These are phyloP conservation scores for Chrysopogon serrulatus DNA, from an alignment of 176 grass and related monocot species.

Conservation along the genomic window DNA sequence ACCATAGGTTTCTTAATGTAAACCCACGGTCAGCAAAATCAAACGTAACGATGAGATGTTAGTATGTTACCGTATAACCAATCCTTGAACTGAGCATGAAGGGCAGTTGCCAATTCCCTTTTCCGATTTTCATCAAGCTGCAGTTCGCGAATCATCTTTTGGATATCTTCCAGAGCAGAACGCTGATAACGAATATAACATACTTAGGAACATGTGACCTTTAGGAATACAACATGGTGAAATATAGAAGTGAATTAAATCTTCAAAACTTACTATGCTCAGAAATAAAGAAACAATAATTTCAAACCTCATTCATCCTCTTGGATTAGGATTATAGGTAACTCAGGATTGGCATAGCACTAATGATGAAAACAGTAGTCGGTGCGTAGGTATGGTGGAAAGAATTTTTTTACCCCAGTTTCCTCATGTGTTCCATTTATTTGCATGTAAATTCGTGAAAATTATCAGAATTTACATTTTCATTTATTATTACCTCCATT, in stretches of 20 bases:
- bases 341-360: neutral
- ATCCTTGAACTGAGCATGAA: slow-evolving; percentile 93
- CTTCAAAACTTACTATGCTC: neutral
- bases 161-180: slow-evolving; percentile 64
- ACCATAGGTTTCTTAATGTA: neutral
- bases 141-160: slow-evolving; percentile 66
- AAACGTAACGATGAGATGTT: slow-evolving; percentile 16
- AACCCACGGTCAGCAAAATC: neutral
- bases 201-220: neutral
- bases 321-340: neutral
- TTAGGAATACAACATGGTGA: neutral
- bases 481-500: neutral
- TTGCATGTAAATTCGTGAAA: neutral
- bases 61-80: slow-evolving; percentile 96
- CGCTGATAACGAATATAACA: slow-evolving; percentile 48
- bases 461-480: neutral
- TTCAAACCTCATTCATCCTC: neutral
- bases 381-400: neutral
- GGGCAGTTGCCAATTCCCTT: slow-evolving; percentile 69
- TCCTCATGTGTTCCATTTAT: neutral
- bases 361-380: neutral
- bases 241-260: neutral
- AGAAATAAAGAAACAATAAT: neutral
- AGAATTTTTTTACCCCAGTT: neutral
- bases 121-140: slow-evolving; percentile 89